A percentile compares a stretch with the other conserved stretches of the same genome.
Evolutionary conservation across 2,329 filamentous ascomycete genomes (phyloP).

Genomic region (Balansia obtecta): DNA sequence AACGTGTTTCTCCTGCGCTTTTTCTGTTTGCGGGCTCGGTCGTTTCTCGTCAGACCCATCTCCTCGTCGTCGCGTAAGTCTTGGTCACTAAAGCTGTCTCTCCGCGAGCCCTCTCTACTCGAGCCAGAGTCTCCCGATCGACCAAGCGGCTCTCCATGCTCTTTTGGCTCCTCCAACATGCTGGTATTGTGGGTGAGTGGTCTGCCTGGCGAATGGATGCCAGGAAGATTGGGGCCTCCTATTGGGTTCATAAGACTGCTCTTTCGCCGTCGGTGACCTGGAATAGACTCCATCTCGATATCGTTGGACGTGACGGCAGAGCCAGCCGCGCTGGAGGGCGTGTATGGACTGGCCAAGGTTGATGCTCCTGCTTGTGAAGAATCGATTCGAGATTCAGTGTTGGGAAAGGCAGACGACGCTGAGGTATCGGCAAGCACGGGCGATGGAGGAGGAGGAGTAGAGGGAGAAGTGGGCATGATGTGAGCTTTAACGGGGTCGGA

Average conservation of each 20-base stretch:
- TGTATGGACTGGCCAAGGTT: constrained; percentile 7
- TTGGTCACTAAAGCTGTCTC: constrained; percentile 54
- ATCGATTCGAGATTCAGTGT: constrained; percentile 3
- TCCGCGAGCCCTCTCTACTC: constrained; percentile 22
- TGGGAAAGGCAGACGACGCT: not conserved
- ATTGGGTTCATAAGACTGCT: constrained; percentile 38
- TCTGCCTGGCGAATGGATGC: constrained; percentile 11
- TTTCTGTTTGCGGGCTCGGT: constrained; percentile 54
- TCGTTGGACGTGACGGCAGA: constrained; percentile 19
- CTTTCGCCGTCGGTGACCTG: constrained; percentile 41
- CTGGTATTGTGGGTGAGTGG: constrained; percentile 7
- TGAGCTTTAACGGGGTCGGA: constrained; percentile 2
- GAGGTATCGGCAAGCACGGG: not conserved
- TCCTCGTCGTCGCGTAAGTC: constrained; percentile 79
- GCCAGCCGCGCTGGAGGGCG: constrained; percentile 6
- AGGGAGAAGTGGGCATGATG: constrained; percentile 8
- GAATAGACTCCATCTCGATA: constrained; percentile 45
- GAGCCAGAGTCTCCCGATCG: constrained; percentile 2
- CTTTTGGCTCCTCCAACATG: constrained; percentile 30
- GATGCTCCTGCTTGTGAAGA: constrained; percentile 1
- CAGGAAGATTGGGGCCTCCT: constrained; percentile 11
- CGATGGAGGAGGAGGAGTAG: not conserved
- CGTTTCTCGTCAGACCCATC: constrained; percentile 66
- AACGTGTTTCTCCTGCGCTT: constrained; percentile 55
- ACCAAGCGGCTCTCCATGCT: constrained; percentile 16